A percentile compares a stretch with the other conserved stretches of the same genome.
phyloP scores from a whole-genome alignment of 495 filamentous ascomycete genomes.

The Platismatia glauca region DNA sequence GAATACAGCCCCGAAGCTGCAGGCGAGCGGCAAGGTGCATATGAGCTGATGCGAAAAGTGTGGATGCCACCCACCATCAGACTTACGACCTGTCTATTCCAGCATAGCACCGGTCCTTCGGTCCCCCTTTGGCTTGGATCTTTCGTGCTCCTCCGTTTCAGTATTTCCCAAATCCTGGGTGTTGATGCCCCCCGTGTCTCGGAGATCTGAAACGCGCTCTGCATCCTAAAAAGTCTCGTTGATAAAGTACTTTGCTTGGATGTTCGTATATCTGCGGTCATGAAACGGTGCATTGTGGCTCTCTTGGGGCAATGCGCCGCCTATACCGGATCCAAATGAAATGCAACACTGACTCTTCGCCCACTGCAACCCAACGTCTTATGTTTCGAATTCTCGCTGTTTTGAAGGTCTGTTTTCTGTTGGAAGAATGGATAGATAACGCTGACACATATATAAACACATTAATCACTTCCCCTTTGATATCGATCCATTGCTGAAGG shows the following conservation, averaged over 20 bases:
- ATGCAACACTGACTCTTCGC: not conserved
- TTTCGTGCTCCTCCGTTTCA: not conserved
- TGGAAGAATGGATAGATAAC: not conserved
- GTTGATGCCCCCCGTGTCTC: not conserved
- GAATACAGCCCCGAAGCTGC: conserved; percentile 1
- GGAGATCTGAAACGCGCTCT: not conserved
- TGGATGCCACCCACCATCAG: not conserved
- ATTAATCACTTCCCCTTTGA: not conserved
- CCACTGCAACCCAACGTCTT: not conserved
- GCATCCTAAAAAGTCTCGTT: not conserved
- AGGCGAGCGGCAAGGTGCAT: conserved; percentile 1
- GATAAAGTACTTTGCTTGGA: no score
- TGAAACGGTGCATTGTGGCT: not conserved
- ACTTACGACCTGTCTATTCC: not conserved
- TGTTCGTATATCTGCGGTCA: not conserved
- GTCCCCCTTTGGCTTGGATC: not conserved
- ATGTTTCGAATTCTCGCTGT: not conserved
- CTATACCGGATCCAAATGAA: not conserved
- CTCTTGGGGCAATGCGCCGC: not conserved
- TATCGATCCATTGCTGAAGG: not conserved
- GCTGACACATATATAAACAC: not conserved
- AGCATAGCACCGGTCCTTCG: not conserved
- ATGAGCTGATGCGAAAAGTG: not conserved
- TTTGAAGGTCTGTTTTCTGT: not conserved
- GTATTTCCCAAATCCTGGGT: not conserved